Conservation (phyloP, 2,329 filamentous ascomycete species). For the Botrytis byssoidea region DNA sequence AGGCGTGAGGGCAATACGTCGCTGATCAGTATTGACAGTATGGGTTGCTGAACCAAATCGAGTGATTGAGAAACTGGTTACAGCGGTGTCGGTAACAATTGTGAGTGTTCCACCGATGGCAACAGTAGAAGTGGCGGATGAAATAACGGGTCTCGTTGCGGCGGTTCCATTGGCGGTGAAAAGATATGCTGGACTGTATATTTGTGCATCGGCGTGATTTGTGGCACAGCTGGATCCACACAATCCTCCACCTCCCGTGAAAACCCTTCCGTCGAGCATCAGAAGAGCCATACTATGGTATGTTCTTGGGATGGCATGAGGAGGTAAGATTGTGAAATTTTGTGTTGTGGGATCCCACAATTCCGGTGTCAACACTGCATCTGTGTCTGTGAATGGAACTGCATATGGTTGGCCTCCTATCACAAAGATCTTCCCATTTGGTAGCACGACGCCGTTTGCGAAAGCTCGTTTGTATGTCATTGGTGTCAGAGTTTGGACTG, state of each 20-base stretch:
- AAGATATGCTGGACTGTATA: conserved; percentile 57
- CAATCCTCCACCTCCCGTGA: conserved; percentile 53
- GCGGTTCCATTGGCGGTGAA: conserved; percentile 46
- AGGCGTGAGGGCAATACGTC: conserved; percentile 48
- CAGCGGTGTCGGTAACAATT: conserved; percentile 37
- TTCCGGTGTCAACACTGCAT: conserved; percentile 45
- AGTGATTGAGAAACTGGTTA: conserved; percentile 45
- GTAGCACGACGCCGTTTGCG: conserved; percentile 49
- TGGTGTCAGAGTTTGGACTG: conserved; percentile 39
- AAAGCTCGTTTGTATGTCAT: conserved; percentile 46
- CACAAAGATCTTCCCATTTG: conserved; percentile 49
- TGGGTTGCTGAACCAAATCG: conserved; percentile 53
- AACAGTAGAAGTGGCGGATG: conserved; percentile 37
- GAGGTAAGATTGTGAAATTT: conserved; percentile 42
- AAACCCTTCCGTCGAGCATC: conserved; percentile 50
- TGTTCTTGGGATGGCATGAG: conserved; percentile 45
- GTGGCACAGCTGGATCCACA: conserved; percentile 46
- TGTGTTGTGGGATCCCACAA: conserved; percentile 47
- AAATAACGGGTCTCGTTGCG: conserved; percentile 46
- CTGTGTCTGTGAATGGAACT: conserved; percentile 47
- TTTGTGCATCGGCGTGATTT: conserved; percentile 55
- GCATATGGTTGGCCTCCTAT: conserved; percentile 48
- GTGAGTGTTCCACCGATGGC: conserved; percentile 39
- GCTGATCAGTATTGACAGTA: conserved; percentile 57
- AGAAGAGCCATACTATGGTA: conserved; percentile 53